A percentile compares a stretch with the other conserved stretches of the same genome.
These are phyloP conservation scores for Citrus sinensis DNA, from an alignment of 345 rosid genomes.

Conservation along the genomic window DNA sequence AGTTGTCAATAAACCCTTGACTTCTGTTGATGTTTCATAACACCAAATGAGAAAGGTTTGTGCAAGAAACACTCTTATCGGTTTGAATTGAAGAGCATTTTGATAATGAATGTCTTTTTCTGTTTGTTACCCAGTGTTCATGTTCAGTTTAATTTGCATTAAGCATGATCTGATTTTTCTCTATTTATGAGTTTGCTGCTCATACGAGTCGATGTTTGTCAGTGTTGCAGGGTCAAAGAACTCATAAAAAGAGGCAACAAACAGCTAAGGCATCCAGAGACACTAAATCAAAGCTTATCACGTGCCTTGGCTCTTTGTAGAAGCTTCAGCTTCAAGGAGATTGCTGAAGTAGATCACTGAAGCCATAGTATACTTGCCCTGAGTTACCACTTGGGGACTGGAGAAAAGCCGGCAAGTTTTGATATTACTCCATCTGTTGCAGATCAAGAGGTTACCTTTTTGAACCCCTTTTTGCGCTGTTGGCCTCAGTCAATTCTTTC, in stretches of 20 bases:
- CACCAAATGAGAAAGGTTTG: not conserved
- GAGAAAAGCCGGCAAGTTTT: not conserved
- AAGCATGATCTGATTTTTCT: not conserved
- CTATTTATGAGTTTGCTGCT: not conserved
- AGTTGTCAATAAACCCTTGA: not conserved
- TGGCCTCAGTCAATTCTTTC: not conserved
- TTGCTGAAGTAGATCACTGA: not conserved
- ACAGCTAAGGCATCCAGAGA: not conserved
- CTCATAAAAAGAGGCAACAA: conserved; percentile 1
- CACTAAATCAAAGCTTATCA: not conserved
- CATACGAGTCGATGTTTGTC: not conserved
- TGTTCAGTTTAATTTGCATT: not conserved
- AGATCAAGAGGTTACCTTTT: not conserved
- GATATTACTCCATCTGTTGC: not conserved
- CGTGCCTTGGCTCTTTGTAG: not conserved
- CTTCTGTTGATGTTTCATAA: not conserved
- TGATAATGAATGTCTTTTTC: not conserved
- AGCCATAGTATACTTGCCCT: not conserved
- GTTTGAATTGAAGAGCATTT: not conserved
- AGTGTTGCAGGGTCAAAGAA: conserved; percentile 7
- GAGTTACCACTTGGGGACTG: not conserved
- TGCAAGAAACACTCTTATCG: not conserved
- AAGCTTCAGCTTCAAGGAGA: not conserved
- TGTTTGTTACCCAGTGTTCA: not conserved
- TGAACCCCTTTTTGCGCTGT: not conserved